Evolutionary conservation across 2,329 filamentous ascomycete species (phyloP).

Genomic region (Ophiocordyceps robertsii): DNA sequence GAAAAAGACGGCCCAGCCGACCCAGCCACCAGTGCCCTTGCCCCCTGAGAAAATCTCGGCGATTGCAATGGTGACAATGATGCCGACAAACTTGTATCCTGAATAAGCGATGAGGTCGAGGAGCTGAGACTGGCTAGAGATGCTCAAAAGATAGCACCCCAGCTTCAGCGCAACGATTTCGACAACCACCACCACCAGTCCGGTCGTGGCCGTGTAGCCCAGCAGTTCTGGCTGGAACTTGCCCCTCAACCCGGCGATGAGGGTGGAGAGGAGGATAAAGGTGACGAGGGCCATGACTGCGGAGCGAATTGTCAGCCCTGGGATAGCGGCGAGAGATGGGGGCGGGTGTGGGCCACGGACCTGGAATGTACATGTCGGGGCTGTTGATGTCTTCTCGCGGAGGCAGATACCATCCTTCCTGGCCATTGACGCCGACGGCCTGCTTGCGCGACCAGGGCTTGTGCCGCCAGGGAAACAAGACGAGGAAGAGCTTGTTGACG

Average conservation of each 20-base stretch:
- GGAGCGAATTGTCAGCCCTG: conserved; percentile 9
- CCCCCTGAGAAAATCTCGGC: conserved; percentile 68
- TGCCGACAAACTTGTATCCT: conserved; percentile 96
- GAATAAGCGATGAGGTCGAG: conserved; percentile 92
- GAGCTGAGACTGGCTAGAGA: conserved; percentile 86
- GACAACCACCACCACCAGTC: conserved; percentile 67
- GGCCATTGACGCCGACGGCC: conserved; percentile 53
- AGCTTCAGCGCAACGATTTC: conserved; percentile 87
- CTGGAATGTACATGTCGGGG: conserved; percentile 97
- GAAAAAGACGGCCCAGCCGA: conserved; percentile 76
- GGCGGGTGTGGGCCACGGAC: conserved; percentile 12
- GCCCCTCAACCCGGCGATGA: conserved; percentile 79
- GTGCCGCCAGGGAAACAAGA: conserved; percentile 95
- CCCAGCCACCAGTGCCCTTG: conserved; percentile 72
- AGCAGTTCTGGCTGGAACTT: conserved; percentile 90
- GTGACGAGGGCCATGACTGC: conserved; percentile 89
- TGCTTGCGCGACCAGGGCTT: conserved; percentile 95
- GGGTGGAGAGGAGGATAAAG: conserved; percentile 86
- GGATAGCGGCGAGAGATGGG: not conserved
- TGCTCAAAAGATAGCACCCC: conserved; percentile 85
- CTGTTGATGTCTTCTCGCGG: conserved; percentile 94
- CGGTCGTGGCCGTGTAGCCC: conserved; percentile 75
- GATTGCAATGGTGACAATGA: conserved; percentile 75
- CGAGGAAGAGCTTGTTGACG: conserved; percentile 79
- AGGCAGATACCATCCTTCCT: conserved; percentile 70